Evolutionary conservation across 2,329 filamentous ascomycete genomes (phyloP), one percentile per base, ranked within the genome.

Genomic region (Atkinsonella texensis): DNA sequence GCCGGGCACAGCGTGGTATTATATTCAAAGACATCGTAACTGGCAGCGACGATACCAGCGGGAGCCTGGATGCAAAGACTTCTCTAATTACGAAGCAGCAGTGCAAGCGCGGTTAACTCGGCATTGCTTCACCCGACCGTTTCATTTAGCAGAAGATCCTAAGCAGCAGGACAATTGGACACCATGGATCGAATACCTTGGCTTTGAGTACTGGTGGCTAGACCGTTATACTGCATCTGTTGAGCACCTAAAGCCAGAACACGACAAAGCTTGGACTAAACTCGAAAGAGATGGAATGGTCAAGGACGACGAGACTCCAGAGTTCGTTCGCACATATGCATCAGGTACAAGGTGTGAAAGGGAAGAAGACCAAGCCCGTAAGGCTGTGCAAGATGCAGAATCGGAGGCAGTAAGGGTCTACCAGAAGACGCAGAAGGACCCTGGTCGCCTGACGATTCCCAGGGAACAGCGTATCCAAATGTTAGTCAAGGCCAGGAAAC

Each of bases 151-250:
- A 41, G 47, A 64, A 45, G 60, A 66, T 48, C 59, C 59, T 1
- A 55, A 54, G 47, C 54, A 55, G 8, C 61, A 71, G 53, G 61
- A 68, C 49, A 54, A 41, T 48, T 69, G 32, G 62, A n/a, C 65
- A 41, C 68, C 63, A 8, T 71, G 68, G 68, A 66, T 71, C 49
- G 69, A 71, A 55, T 69, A 65, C 55, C 61, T 69, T 20, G 55
- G 51, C 44, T 69, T 57, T 49, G 56, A 63, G 53, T 57, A 60
- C 52, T 58, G 55, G 57, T 59, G 58, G 55, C 51, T 58, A n/a
- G 57, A 59, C 41, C 45, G 48, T 33, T 60, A 61, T 46, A 53
- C 49, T n/a, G 52, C 44, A 13, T 35, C 44, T 41, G 42, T 62
- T 28, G 52, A 63, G 52, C 53, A 54, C 7, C 53, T 54, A 7